Evolutionary conservation across 1,284 basidiomycete species (phyloP).

Genomic region (Lentinus polychrous): DNA sequence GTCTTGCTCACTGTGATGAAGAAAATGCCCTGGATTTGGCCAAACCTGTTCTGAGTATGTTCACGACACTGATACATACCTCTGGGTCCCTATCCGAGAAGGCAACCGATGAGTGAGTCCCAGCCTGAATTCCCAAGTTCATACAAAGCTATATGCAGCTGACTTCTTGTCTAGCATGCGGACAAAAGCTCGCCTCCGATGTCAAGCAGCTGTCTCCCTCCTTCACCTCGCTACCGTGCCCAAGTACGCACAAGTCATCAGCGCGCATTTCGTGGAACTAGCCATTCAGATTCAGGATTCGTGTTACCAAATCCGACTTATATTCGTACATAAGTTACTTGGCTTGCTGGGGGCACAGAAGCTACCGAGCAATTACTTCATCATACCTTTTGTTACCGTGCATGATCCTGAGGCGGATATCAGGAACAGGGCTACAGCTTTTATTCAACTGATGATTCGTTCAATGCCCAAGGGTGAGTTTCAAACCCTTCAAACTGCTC

Average conservation of each 20-base stretch:
- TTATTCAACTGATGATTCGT: slow-evolving; percentile 42
- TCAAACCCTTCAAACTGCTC: too few relatives aligned
- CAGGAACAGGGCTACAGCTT: slow-evolving; percentile 53
- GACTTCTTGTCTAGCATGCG: slow-evolving; percentile 35
- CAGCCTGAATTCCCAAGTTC: background rate
- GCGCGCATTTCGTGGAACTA: background rate
- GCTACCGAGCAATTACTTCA: slow-evolving; percentile 70
- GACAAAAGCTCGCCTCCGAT: slow-evolving; percentile 63
- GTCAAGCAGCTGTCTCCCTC: slow-evolving; percentile 78
- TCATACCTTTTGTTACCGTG: slow-evolving; percentile 83
- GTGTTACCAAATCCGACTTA: slow-evolving; percentile 79
- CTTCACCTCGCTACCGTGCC: slow-evolving; percentile 72
- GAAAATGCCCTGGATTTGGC: slow-evolving; percentile 62
- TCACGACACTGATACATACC: slow-evolving; percentile 60
- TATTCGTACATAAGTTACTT: slow-evolving; percentile 74
- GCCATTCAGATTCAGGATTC: slow-evolving; percentile 53
- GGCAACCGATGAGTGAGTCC: slow-evolving; percentile 58
- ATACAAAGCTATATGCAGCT: slow-evolving; percentile 6
- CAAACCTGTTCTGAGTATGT: slow-evolving; percentile 69
- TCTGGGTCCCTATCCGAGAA: slow-evolving; percentile 59
- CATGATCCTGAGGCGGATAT: slow-evolving; percentile 90
- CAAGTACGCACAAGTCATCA: slow-evolving; percentile 46
- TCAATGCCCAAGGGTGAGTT: slow-evolving; percentile 43
- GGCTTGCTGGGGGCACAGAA: slow-evolving; percentile 53
- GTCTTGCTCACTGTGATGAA: slow-evolving; percentile 57